Evolutionary conservation across 2,329 filamentous ascomycete genomes (phyloP), one percentile per base, ranked within the genome.

Genomic region (Diaporthe ilicicola): DNA sequence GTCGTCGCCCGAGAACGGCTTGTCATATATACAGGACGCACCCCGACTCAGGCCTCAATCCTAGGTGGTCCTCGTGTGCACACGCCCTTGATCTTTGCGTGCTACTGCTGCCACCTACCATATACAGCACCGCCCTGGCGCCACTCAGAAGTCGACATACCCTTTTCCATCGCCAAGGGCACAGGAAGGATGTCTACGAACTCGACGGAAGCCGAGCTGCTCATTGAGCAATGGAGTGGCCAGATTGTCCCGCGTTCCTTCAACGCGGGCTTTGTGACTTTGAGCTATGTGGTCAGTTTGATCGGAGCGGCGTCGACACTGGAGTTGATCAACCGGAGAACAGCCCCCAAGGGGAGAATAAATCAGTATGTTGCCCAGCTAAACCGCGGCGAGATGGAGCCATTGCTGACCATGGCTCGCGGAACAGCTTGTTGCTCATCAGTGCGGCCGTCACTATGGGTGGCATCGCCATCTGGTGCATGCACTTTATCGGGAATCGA

Each of bases 401-500:
- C 29, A 29, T 12, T 54, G 32, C 65, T 68, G 42, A 68, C 65
- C 13, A 29, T n/a, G 53, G 22, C 8, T 27, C 22, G 32, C 17
- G 10, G 27, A 34, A 19, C 73, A 91, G 90, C 82, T 84, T 91
- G 73, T 83, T 93, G 1, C 84, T 94, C 3, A 75, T 90, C 15
- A 87, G 88, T 44, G 88, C 92, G 7, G 89, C 92, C 5, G 82
- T 93, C 32, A 88, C 89, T 3, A 93, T 94, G 91, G 92, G 92
- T 9, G 92, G 91, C 3, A 89, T 94, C 72, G 85, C 91, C 48
- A 93, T 93, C 71, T 94, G 91, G 91, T 92, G 88, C 76, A 93
- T 93, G 88, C 93, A 96, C 78, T 95, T 93, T 76, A 92, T 96
- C 74, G 94, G 93, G 27, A 95, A 96, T 78, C 87, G 92, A 66